Evolutionary conservation across 306 rosid species (phyloP).

Genomic region (Trichosanthes cucumerina): DNA sequence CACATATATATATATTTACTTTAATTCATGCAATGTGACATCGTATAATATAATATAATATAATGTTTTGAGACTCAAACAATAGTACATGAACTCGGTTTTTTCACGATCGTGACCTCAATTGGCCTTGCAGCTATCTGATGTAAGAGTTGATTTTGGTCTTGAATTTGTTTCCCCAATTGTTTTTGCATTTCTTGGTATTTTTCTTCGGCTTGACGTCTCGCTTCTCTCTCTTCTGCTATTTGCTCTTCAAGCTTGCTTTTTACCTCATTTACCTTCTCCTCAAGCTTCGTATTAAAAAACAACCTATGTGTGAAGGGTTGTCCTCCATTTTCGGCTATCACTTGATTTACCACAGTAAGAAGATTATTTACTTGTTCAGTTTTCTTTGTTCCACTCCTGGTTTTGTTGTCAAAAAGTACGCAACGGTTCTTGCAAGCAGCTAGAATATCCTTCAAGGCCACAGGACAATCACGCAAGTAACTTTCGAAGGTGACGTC

Average conservation of each 20-base stretch:
- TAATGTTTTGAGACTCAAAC: background rate
- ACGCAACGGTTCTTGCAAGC: constrained; percentile 48
- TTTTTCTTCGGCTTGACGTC: background rate
- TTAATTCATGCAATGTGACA: background rate
- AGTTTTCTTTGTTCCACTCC: constrained; percentile 39
- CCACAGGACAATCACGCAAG: constrained; percentile 43
- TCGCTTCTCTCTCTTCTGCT: background rate
- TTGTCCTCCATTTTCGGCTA: constrained; percentile 42
- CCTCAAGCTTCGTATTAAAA: constrained; percentile 24
- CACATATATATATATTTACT: background rate
- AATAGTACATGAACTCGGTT: background rate
- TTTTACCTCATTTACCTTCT: background rate
- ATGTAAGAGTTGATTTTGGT: background rate
- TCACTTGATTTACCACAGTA: constrained; percentile 31
- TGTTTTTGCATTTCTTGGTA: background rate
- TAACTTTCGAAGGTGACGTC: constrained; percentile 48
- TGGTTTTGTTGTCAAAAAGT: constrained; percentile 78
- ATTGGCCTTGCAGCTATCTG: background rate
- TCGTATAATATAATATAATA: background rate
- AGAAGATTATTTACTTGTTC: constrained; percentile 60
- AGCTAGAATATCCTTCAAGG: constrained; percentile 56
- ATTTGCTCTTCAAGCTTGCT: background rate
- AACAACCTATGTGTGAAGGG: constrained; percentile 63
- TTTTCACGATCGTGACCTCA: background rate
- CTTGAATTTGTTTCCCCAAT: background rate